Conservation (phyloP, 768 basidiomycete species). For the Cyathus striatus region DNA sequence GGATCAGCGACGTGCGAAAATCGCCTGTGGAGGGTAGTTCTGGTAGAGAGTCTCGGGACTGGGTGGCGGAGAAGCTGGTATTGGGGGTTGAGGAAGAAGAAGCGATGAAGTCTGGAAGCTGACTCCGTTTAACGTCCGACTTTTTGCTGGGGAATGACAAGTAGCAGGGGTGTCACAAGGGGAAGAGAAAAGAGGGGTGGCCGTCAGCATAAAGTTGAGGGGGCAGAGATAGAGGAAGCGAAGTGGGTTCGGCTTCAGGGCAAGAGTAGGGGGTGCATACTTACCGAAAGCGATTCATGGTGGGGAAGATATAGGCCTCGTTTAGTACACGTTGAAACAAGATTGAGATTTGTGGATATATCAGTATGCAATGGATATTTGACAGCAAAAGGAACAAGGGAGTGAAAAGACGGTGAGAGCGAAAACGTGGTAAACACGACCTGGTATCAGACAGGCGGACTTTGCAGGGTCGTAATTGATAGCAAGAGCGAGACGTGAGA, state of each 20-base stretch:
- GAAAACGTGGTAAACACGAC: slow-evolving; percentile 82
- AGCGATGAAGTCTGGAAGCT: too few relatives aligned
- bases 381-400: too few relatives aligned
- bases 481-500: slow-evolving; percentile 8
- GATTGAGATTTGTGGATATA: too few relatives aligned
- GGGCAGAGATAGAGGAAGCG: too few relatives aligned
- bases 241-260: slow-evolving; percentile 15
- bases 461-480: slow-evolving; percentile 18
- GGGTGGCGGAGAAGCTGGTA: slow-evolving; percentile 25
- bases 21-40: slow-evolving; percentile 65
- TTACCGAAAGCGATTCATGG: slow-evolving; percentile 83
- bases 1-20: slow-evolving; percentile 82
- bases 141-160: slow-evolving; percentile 52
- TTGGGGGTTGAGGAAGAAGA: slow-evolving; percentile 14
- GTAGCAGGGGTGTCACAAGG: slow-evolving; percentile 15
- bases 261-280: slow-evolving; percentile 22
- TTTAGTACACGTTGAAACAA: slow-evolving; percentile 68
- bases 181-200: too few relatives aligned
- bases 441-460: slow-evolving; percentile 25
- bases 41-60: slow-evolving; percentile 36
- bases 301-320: slow-evolving; percentile 37
- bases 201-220: too few relatives aligned
- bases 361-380: too few relatives aligned
- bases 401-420: slow-evolving; percentile 39
- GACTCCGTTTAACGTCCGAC: slow-evolving; percentile 61